Base-by-base conservation (phyloP, 2,329 filamentous ascomycete genomes). In the Penicillium sp. region DNA sequence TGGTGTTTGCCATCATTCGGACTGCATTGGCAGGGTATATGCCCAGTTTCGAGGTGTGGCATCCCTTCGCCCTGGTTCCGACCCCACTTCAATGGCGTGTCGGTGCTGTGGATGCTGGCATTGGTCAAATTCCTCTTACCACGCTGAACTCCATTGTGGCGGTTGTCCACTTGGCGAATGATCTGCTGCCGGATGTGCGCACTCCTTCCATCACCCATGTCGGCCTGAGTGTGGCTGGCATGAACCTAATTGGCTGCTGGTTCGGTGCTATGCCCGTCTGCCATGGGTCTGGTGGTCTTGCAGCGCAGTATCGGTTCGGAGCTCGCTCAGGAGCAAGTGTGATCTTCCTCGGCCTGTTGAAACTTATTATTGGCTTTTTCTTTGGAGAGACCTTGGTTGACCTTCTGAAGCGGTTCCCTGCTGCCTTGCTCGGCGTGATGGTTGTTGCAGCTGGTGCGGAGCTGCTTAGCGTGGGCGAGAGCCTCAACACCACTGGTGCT, bases 181-280 rank as follows among this genome's bases (percentile, higher is more conserved):
- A 96, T 68, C 81, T 97, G 11, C 79, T 96, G 3, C 91, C 92
- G 0, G 76, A 84, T 1, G 75, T 88, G 3, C 82, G 84, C 0
- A 78, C 87, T 0, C 91, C 91, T 0, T 85, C 85, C 0, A 87
- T 91, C 6, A 93, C 91, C 0, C 81, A 86, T 0, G 80, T 97
- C 31, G 93, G 92, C 1, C 72, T 92, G 58, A 96, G 91, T 53
- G 90, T 97, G 4, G 87, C 88, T 0, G 68, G 80, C 2, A 95
- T 96, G 85, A 97, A 97, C 70, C 78, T 97, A 4, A 72, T 89
- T 1, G 89, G 89, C 16, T 92, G 90, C 67, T 96, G 91, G 90
- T 95, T 96, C 67, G 92, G 92, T 47, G 89, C 89, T 5, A 97
- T 97, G 94, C 94, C 93, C 3, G 87, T 94, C 4, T 97, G 94